phyloP scores from a whole-genome alignment of 352 stramenopile species.

The Phytophthora idaei region DNA sequence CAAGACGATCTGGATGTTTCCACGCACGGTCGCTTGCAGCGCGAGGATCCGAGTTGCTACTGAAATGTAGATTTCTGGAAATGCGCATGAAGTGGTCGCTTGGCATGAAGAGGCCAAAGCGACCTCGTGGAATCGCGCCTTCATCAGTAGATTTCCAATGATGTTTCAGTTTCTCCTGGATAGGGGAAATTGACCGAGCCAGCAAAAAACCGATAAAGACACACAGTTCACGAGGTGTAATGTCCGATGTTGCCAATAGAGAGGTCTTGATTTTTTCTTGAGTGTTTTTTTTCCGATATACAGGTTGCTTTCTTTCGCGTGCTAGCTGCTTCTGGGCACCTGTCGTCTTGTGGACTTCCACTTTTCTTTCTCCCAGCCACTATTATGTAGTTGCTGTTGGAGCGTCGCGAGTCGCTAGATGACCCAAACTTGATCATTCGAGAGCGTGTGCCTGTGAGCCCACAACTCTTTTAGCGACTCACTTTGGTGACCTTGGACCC shows the following conservation, averaged over 20 bases:
- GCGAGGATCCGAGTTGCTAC: neutral
- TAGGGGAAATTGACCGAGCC: neutral
- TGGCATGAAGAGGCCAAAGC: neutral
- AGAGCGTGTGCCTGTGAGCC: too few species aligned
- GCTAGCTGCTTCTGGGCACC: neutral
- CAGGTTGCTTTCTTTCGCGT: neutral
- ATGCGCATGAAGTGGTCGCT: neutral
- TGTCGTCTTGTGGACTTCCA: too few species aligned
- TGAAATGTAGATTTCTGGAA: neutral
- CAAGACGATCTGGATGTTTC: neutral
- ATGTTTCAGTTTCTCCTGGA: neutral
- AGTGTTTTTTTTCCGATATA: neutral
- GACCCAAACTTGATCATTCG: too few species aligned
- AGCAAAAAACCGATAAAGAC: neutral
- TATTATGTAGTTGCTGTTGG: too few species aligned
- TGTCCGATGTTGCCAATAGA: neutral
- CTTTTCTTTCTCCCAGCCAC: too few species aligned
- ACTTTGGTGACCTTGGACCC: too few species aligned
- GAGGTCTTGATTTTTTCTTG: neutral
- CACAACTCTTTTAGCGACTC: too few species aligned
- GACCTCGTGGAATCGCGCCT: neutral
- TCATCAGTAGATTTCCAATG: slow-evolving; percentile 2
- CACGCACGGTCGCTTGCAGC: neutral
- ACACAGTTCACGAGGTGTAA: neutral
- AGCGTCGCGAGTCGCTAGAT: too few species aligned